Base-by-base conservation (phyloP, 345 rosid species). In the Aquilaria yunnanensis region DNA sequence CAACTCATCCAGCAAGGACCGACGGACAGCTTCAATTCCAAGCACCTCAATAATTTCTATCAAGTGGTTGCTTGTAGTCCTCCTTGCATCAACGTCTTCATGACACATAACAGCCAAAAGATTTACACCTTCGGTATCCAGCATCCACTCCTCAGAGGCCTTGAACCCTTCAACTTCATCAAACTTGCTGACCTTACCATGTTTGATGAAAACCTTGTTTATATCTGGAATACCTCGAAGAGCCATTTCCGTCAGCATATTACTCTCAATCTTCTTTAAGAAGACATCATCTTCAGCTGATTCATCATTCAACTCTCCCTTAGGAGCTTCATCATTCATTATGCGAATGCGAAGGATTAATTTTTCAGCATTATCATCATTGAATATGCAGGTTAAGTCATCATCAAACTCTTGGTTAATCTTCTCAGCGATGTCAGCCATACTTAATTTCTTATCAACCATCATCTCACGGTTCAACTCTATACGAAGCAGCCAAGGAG, bases 281-380 rank as follows among this genome's bases (percentile, higher is more conserved):
- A 93, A 93, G 47, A 93, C 97, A 80, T 93, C 99, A 75, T 93
- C 99, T 68, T 93, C 97, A 51, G 97, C 98, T 41, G 98, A 87
- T 67, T 90, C 96, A 70, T 92, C 98, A 76, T 65, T 74, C 47
- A 78, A 52, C 67, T 86, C 98, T 43, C 97, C 96, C 70, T 83
- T 93, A 0, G 97, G 92, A 48, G 92, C 97, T 63, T 90, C 98
- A 54, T 88, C 92, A 67, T 93, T 93, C 98, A 93, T 93, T 62
- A 93, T 90, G 16, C 95, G 96, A 49, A 90, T 86, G 32, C 92
- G 97, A 50, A 93, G 94, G 70, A 93, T 93, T 62, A 93, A 81
- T 58, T 86, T 88, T 60, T 90, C 90, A 45, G 97, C 90, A 73
- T 93, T 93, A 69, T 93, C 99, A 77, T 93, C 99, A 64, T 88